Base-by-base conservation (phyloP, 2,329 filamentous ascomycete species). In the Tricladium varicosporioides region DNA sequence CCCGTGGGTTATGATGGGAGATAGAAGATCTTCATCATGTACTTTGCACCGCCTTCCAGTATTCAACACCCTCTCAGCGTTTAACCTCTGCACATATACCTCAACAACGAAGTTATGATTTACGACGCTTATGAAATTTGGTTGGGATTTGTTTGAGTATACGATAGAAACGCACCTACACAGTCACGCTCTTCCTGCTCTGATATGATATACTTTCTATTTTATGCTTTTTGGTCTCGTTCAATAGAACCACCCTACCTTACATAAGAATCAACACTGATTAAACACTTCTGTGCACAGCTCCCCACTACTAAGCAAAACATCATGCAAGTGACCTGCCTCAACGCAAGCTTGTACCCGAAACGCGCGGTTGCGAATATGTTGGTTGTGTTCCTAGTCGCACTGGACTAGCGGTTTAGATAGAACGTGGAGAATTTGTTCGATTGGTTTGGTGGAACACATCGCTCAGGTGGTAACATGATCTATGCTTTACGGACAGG, bases 191-290 rank as follows among this genome's bases (percentile, higher is more conserved):
- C 48, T 53, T 45, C 55, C 22, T 55, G 40, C 51, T 54, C 51
- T 53, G 47, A 53, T 50, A n/a, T 46, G 45, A 50, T 42, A 42
- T 56, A 42, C 51, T 55, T 50, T 59, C 55, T 46, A 22, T 44
- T 54, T 59, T 57, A 42, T 52, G 27, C n/a, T 32, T 32, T 14
- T 15, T 56, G 43, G 48, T 45, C 48, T 58, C 59, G 55, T 56
- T 56, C 48, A 57, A 51, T 57, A 60, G 31, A 57, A 53, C 51
- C 22, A 56, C 55, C 58, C 58, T 62, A 50, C 50, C 58, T 60
- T 63, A 56, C 51, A 60, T 60, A 62, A 66, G 65, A 69, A 67
- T 63, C 31, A 65, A 63, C 63, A 68, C 68, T 70, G 64, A 70
- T 69, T 51, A 58, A 63, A 60, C 48, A 36, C 51, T 53, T 44